These are phyloP conservation scores for Plasmodium yoelii DNA, from an alignment of 169 alveolate genomes.

Conservation along the genomic window DNA sequence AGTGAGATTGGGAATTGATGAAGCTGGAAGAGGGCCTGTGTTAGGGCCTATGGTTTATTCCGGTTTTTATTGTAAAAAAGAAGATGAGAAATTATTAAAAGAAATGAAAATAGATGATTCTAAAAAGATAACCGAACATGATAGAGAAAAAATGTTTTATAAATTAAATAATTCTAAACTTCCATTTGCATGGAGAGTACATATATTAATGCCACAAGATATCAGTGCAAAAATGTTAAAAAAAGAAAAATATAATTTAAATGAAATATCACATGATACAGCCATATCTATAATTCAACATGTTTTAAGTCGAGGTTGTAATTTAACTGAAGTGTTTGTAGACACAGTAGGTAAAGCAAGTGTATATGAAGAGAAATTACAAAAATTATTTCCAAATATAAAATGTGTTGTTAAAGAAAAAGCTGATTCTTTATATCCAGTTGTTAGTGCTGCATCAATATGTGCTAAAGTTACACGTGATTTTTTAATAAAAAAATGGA, in stretches of 20 bases:
- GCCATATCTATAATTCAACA: slow-evolving; percentile 88
- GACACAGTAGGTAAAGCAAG: slow-evolving; percentile 93
- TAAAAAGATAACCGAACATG: slow-evolving; percentile 88
- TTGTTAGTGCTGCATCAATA: slow-evolving; percentile 98
- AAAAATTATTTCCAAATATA: slow-evolving; percentile 85
- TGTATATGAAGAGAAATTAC: slow-evolving; percentile 88
- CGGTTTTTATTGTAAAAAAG: slow-evolving; percentile 93
- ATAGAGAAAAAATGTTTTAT: slow-evolving; percentile 87
- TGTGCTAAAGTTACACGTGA: slow-evolving; percentile 98
- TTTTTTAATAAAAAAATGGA: slow-evolving; percentile 83
- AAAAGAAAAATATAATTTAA: slow-evolving; percentile 90
- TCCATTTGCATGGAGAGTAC: slow-evolving; percentile 86
- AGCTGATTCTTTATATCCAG: slow-evolving; percentile 96
- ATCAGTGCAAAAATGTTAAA: slow-evolving; percentile 90
- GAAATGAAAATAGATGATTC: slow-evolving; percentile 91
- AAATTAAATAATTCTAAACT: slow-evolving; percentile 79
- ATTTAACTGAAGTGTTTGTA: slow-evolving; percentile 75
- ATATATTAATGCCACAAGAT: slow-evolving; percentile 87
- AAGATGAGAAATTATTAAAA: slow-evolving; percentile 81
- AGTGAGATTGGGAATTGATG: slow-evolving; percentile 95
- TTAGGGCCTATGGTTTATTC: slow-evolving; percentile 99
- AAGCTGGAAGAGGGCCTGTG: slow-evolving; percentile 99
- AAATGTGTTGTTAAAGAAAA: slow-evolving; percentile 91
- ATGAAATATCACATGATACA: slow-evolving; percentile 93
- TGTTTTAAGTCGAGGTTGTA: slow-evolving; percentile 76